These are phyloP conservation scores for Debaryomyces prosopidis DNA, from an alignment of 805 yeast species.

Conservation along the genomic window DNA sequence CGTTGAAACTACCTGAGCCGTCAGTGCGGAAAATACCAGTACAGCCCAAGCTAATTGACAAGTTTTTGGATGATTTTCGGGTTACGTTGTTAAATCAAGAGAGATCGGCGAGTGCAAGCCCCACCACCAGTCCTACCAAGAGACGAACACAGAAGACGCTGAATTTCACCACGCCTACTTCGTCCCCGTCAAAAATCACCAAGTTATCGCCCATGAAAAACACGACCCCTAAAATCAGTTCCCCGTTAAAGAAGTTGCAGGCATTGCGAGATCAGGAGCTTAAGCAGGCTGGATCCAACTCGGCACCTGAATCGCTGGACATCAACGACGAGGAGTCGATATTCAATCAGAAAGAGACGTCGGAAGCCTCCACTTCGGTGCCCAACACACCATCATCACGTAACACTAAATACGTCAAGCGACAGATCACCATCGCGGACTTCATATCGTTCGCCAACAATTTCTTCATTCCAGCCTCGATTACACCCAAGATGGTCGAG, in stretches of 20 bases:
- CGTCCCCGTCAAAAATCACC: slow-evolving; percentile 11
- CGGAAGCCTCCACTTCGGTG: slow-evolving; percentile 2
- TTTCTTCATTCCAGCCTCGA: slow-evolving; percentile 58
- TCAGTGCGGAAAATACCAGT: slow-evolving; percentile 55
- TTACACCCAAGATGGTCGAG: slow-evolving; percentile 50
- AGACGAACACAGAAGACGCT: slow-evolving; percentile 18
- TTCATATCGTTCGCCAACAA: slow-evolving; percentile 55
- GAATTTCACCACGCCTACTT: slow-evolving; percentile 10
- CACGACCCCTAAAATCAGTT: slow-evolving; percentile 34
- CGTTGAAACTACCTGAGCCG: slow-evolving; percentile 50
- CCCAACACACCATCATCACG: slow-evolving; percentile 4
- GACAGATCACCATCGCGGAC: slow-evolving; percentile 32
- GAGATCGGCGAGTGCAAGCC: slow-evolving; percentile 16
- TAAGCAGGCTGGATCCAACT: not conserved
- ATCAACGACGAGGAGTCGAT: slow-evolving; percentile 25
- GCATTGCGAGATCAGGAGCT: slow-evolving; percentile 18
- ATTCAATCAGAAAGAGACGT: slow-evolving; percentile 21
- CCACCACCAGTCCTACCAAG: slow-evolving; percentile 22
- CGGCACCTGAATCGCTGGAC: slow-evolving; percentile 7
- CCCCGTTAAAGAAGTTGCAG: slow-evolving; percentile 39
- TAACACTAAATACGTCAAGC: slow-evolving; percentile 12
- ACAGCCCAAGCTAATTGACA: slow-evolving; percentile 44
- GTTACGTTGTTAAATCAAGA: slow-evolving; percentile 34
- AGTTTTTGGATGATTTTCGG: slow-evolving; percentile 48
- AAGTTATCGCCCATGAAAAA: slow-evolving; percentile 19